Evolutionary conservation across 2,329 filamentous ascomycete genomes (phyloP), one percentile per base, ranked within the genome.

Genomic region (Samsoniella hepiali): DNA sequence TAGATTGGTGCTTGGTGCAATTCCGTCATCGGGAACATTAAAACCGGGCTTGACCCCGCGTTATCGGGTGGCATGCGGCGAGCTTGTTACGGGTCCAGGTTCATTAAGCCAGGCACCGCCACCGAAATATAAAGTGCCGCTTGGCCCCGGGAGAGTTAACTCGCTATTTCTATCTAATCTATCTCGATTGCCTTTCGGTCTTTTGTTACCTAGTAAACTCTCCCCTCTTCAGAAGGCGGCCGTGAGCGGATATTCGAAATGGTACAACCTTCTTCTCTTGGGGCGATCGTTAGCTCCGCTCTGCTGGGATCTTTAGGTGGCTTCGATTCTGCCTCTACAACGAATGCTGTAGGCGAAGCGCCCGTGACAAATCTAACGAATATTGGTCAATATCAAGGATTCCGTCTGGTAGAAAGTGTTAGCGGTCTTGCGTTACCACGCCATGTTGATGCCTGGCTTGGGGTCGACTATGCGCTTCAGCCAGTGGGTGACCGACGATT

Each of bases 381-480:
- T 8, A 54, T 58, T n/a, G 62, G 62, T 1, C 31, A 36, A 17
- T 59, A 58, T 6, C 29, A 27, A 34, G 56, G 36, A 7, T 9
- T 45, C 3, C 8, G n/a, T 9, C 6, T 63, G 29, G 55, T 49
- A 3, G 69, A 69, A 47, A 77, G 74, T 11, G 51, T 76, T 22
- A 73, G 69, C 51, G 75, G 73, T 27, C 66, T 69, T 31, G 64
- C 65, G 0, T 70, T 80, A 3, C 69, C 73, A 9, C 65, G 65
- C 2, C 64, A 73, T 0, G 75, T 82, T 1, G 77, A 82, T 65
- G 79, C 80, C 0, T 82, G 79, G 80, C 70, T 82, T 6, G 78
- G 79, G 2, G 75, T 82, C 38, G 77, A 80, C 67, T 82, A 81
- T 56, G 74, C 80, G 0, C 69, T 71, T 0, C 77, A 78, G 36